phyloP scores from a whole-genome alignment of 192 early-diverging fungal genomes.

The Mortierella hygrophila region DNA sequence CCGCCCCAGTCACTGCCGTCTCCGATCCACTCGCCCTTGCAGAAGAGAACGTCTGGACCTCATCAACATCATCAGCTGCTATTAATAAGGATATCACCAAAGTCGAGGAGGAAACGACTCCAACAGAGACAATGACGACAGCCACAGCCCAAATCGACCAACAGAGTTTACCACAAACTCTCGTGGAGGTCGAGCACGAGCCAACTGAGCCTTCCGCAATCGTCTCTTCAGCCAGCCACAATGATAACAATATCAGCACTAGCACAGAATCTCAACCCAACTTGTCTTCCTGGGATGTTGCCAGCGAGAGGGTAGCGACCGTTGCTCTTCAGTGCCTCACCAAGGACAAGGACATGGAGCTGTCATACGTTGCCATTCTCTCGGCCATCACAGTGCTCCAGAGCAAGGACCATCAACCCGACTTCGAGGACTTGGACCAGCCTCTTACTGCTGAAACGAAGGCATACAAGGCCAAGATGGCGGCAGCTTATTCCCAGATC shows the following conservation, averaged over 20 bases:
- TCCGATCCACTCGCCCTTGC: background rate
- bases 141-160: background rate
- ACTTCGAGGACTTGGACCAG: constrained; percentile 4
- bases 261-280: background rate
- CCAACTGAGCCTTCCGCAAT: background rate
- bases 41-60: background rate
- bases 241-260: background rate
- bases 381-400: constrained; percentile 47
- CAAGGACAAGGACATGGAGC: constrained; percentile 43
- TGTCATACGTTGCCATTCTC: constrained; percentile 47
- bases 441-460: background rate
- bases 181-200: constrained; percentile 9
- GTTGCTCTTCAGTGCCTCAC: constrained; percentile 33
- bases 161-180: background rate
- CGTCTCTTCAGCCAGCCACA: background rate
- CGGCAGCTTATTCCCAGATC: constrained; percentile 26
- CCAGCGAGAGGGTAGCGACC: constrained; percentile 36
- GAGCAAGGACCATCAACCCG: constrained; percentile 14
- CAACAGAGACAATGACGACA: background rate
- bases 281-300: constrained; percentile 41
- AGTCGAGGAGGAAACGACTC: background rate
- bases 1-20: background rate
- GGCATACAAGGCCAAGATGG: constrained; percentile 2
- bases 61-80: background rate
- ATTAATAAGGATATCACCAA: background rate